Base-by-base conservation (phyloP, 768 basidiomycete genomes). In the Mycena venus region DNA sequence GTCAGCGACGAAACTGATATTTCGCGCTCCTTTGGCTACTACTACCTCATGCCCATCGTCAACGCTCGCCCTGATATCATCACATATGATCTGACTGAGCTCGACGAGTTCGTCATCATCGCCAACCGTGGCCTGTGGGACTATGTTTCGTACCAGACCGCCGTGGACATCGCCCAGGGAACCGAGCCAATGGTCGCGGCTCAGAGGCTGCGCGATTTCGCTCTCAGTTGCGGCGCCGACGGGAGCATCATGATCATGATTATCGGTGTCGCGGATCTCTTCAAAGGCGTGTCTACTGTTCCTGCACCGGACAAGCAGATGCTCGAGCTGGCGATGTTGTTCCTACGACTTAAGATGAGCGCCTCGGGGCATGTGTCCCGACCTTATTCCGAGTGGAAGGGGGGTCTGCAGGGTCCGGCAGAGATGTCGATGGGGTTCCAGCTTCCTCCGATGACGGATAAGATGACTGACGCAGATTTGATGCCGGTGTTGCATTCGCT, bases 191-290 rank as follows among this genome's bases (percentile, higher is more conserved):
- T 89, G 88, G 92, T 96, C 79, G 98, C 98, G 4, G 96, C 98
- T 0, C 97, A 99, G 85, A 99, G 98, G 85, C 84, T 99, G 49
- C 91, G 98, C 59, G 98, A 99, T 82, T 95, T 99, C 75, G 96
- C 98, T 10, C 95, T 99, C 80, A 96, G 96, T 77, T 99, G 99
- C 83, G 98, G 98, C 2, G 96, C 97, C 21, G 92, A 95, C 67
- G 96, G 95, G 17, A 95, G 93, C 73, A 94, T 94, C 59, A 99
- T 99, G 97, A 97, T 99, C 84, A 99, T 99, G 98, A 96, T 99
- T 40, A 91, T 99, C 77, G 91, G 91, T 61, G 87, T 98, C 25
- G 91, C 90, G 12, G 96, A 95, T 79, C 86, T 97, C 36, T 95
- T 97, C 85, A 84, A 84, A 53, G 83, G 81, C 78, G 76, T 77